Evolutionary conservation across 139 green algal species (phyloP).

Genomic region (Mychonastes homosphaera): DNA sequence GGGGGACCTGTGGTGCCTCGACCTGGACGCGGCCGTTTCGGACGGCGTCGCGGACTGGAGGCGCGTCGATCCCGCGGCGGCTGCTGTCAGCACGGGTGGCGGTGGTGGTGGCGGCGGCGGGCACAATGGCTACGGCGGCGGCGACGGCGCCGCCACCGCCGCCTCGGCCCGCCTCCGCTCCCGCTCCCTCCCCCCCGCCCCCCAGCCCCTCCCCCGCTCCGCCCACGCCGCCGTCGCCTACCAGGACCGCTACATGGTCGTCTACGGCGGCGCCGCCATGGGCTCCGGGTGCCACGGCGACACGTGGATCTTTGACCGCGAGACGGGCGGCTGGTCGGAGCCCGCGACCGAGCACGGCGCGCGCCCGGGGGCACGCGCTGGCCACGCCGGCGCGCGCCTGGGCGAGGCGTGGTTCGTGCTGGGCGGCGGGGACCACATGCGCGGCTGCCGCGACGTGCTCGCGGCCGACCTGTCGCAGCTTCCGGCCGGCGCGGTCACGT

Average conservation of each 20-base stretch:
- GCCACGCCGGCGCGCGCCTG: slow-evolving; percentile 51
- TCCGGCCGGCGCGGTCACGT: slow-evolving; percentile 16
- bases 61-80: too few species aligned
- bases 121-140: too few species aligned
- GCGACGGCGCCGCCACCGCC: too few species aligned
- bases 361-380: slow-evolving; percentile 58
- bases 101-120: too few species aligned
- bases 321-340: slow-evolving; percentile 49
- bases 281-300: too few species aligned
- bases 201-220: slow-evolving; percentile 57
- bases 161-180: too few species aligned
- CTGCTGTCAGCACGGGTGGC: too few species aligned
- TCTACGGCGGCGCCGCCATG: too few species aligned
- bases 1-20: slow-evolving; percentile 51
- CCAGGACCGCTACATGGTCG: slow-evolving; percentile 37
- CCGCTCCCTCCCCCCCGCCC: too few species aligned
- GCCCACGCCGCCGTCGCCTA: slow-evolving; percentile 49
- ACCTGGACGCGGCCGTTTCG: slow-evolving; percentile 53
- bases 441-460: slow-evolving; percentile 77
- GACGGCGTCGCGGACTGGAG: too few species aligned
- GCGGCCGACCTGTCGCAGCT: slow-evolving; percentile 57
- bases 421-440: slow-evolving; percentile 83
- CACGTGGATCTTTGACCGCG: slow-evolving; percentile 69
- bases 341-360: slow-evolving; percentile 24
- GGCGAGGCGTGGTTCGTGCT: slow-evolving; percentile 68